These are phyloP conservation scores for Penicillium coffeae DNA, from an alignment of 495 filamentous ascomycete species.

Conservation along the genomic window DNA sequence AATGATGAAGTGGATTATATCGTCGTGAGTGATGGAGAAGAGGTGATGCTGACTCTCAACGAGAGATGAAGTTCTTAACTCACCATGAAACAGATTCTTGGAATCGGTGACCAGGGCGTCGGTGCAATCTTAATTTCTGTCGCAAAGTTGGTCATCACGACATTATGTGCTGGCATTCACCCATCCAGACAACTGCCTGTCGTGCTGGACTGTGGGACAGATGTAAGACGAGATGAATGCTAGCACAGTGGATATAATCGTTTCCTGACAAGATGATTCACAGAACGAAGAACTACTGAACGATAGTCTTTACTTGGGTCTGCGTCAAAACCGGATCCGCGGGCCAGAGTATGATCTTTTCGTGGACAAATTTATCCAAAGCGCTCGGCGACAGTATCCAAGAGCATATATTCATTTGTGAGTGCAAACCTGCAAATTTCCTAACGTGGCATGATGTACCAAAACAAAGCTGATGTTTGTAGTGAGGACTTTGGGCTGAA, in stretches of 20 bases:
- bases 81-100: constrained; percentile 65
- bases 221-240: constrained; percentile 49
- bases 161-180: constrained; percentile 80
- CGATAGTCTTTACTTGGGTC: constrained; percentile 79
- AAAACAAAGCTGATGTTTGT: constrained; percentile 1
- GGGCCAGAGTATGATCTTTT: constrained; percentile 78
- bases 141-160: constrained; percentile 79
- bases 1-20: constrained; percentile 78
- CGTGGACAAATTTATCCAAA: constrained; percentile 68
- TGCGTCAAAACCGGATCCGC: constrained; percentile 58
- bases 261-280: background rate
- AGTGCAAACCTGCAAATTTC: constrained; percentile 4
- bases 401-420: constrained; percentile 81
- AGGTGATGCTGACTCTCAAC: constrained; percentile 29
- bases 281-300: constrained; percentile 69
- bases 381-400: constrained; percentile 65
- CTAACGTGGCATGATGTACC: background rate
- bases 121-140: constrained; percentile 82
- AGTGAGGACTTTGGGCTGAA: constrained; percentile 57
- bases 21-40: constrained; percentile 76
- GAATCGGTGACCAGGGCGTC: constrained; percentile 89
- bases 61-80: constrained; percentile 18
- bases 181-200: constrained; percentile 76
- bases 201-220: constrained; percentile 82
- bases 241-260: background rate